Evolutionary conservation across 108 stramenopile genomes (phyloP).

Genomic region (Parietichytrium sp.): DNA sequence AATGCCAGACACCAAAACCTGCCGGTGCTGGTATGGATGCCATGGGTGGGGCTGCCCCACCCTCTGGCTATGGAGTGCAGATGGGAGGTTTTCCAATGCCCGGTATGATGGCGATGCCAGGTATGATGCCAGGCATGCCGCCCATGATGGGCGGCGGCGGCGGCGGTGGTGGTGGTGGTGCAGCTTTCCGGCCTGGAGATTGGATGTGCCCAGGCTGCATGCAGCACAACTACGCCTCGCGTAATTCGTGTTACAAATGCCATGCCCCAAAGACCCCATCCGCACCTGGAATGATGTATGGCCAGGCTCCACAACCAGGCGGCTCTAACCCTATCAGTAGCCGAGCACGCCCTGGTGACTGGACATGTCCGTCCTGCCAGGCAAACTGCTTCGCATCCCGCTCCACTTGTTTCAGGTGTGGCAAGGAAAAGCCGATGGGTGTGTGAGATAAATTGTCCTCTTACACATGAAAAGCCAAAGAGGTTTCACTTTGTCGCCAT

Average conservation of each 20-base stretch:
- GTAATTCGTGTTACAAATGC: background rate
- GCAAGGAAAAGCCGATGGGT: too few species aligned
- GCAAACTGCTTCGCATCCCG: background rate
- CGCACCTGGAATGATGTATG: background rate
- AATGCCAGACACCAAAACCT: slow-evolving; percentile 18
- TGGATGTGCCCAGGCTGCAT: slow-evolving; percentile 13
- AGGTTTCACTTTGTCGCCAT: too few species aligned
- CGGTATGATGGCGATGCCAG: too few species aligned
- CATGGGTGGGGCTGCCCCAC: background rate
- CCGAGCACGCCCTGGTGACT: background rate
- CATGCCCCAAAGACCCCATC: background rate
- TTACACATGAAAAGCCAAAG: too few species aligned
- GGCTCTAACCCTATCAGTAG: too few species aligned
- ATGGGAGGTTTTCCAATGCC: too few species aligned
- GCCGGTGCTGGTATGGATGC: background rate
- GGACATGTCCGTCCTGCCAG: slow-evolving; percentile 7
- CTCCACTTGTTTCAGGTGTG: slow-evolving; percentile 4
- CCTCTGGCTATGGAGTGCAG: too few species aligned
- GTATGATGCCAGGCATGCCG: too few species aligned
- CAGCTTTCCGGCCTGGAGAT: slow-evolving; percentile 10
- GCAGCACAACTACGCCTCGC: slow-evolving; percentile 11
- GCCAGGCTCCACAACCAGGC: too few species aligned
- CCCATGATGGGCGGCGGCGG: too few species aligned
- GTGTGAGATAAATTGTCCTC: too few species aligned
- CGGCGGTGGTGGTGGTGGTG: too few species aligned